Base-by-base conservation (phyloP, 2,329 filamentous ascomycete species). In the Aspergillus persii region DNA sequence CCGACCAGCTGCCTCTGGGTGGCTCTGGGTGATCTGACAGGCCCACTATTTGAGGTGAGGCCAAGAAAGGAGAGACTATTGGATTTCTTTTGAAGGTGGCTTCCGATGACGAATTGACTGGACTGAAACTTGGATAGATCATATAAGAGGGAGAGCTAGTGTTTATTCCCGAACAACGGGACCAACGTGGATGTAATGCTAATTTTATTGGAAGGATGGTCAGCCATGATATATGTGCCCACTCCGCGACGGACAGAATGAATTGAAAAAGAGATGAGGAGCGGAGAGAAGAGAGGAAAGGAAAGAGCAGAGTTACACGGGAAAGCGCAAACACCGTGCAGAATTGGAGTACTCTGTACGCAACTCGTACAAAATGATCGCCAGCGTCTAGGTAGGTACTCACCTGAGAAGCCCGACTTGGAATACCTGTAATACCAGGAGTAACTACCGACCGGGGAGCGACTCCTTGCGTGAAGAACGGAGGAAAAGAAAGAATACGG, bases 21-120 rank as follows among this genome's bases (percentile, higher is more conserved):
- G 50, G 48, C 47, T 51, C 62, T 52, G 58, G 61, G 54, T 46
- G 36, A 56, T 65, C 57, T 62, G 54, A 56, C 48, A 62, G 61
- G 52, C 64, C 64, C 65, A 65, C 63, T 50, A 31, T 59, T 55
- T 54, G 39, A 51, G 23, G n/a, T 39, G 31, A 49, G 60, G 50
- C 52, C 52, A 59, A 58, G 52, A 54, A 57, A 61, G 56, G 53
- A 58, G 55, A 33, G 41, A 50, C 15, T 56, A 53, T 51, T 53
- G 54, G 55, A 59, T 59, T 56, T 12, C 12, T 41, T 31, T 31
- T 49, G 30, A 52, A 56, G 49, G 51, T 33, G 33, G 49, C 46
- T 57, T 41, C 49, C 30, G 56, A 58, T 60, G 51, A 58, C 55
- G 56, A 49, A 52, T 53, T 53, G 31, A 54, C 52, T 55, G 26